These are phyloP conservation scores for Neurospora tetraspora DNA, from an alignment of 495 filamentous ascomycete genomes.

Conservation along the genomic window DNA sequence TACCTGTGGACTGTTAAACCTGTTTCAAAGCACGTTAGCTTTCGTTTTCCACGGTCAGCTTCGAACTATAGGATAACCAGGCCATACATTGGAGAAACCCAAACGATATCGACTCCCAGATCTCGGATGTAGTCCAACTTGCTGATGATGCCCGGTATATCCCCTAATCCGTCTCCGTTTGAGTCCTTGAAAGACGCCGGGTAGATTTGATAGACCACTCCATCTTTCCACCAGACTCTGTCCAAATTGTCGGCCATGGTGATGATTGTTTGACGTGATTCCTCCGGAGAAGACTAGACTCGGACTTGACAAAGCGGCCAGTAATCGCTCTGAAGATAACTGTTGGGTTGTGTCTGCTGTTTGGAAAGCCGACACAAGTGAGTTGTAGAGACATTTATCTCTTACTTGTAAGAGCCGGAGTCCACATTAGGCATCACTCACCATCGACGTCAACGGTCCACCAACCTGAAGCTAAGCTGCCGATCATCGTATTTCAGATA, in stretches of 20 bases:
- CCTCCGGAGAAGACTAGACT: background rate
- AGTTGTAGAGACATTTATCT: background rate
- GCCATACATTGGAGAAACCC: constrained; percentile 50
- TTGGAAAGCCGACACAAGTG: background rate
- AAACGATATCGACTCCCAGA: constrained; percentile 56
- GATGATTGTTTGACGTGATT: background rate
- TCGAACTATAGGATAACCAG: no score
- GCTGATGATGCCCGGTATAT: constrained; percentile 57
- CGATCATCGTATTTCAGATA: background rate
- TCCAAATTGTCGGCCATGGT: constrained; percentile 3
- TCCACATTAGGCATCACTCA: background rate
- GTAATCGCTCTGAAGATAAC: background rate
- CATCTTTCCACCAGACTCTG: constrained; percentile 31
- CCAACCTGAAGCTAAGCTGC: background rate
- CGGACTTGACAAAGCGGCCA: background rate
- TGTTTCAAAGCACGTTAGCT: background rate
- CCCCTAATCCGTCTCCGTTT: constrained; percentile 57
- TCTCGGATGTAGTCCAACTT: constrained; percentile 56
- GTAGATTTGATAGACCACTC: constrained; percentile 59
- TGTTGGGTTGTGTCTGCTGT: background rate
- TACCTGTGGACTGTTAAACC: constrained; percentile 51
- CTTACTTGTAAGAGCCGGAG: background rate
- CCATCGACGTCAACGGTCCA: background rate
- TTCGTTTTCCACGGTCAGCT: no score
- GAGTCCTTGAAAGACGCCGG: constrained; percentile 59